Base-by-base conservation (phyloP, 2,329 filamentous ascomycete species). In the Colletotrichum sp. region DNA sequence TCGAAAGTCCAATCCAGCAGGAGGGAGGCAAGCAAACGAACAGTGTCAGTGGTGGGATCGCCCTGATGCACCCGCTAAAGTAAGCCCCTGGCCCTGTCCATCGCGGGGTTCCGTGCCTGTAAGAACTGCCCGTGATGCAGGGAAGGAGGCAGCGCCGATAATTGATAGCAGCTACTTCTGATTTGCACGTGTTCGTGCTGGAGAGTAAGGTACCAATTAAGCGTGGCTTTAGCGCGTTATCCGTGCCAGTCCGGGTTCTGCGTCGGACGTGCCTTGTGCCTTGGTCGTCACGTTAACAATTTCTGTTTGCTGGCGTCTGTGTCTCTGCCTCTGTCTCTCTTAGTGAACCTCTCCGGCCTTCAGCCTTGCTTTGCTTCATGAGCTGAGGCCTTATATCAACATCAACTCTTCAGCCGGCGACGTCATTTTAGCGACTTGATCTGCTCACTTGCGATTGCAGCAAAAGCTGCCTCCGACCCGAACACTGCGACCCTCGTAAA, bases 21-120 rank as follows among this genome's bases (percentile, higher is more conserved):
- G 32, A 75, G 69, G 60, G 32, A 75, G 69, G 60, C 30, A 34
- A 66, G 68, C 49, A 60, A 67, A 72, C 28, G 72, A 52, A 49
- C 62, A 52, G 69, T 76, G 30, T 30, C 32, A 68, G 64, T 30
- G 69, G 73, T 76, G 44, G 59, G 71, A 74, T 74, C 65, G 70
- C 74, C 74, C 74, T 74, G 64, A 49, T 76, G 70, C 70, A 30
- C 70, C 74, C 74, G 59, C 74, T 76, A 76, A 69, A 74, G 57
- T 64, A 60, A 74, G 70, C 64, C 74, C 74, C 74, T 74, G 65
- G 74, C 71, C 74, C 70, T 74, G 71, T 73, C 65, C n/a, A 75
- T 36, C 72, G 75, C 75, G 75, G 75, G 75, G 75, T 77, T 64
- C 68, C 67, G 60, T 75, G 52, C 72, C 66, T 77, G 67, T 28